These are phyloP conservation scores for Nothophoma quercina DNA, from an alignment of 2,329 filamentous ascomycete species.

Conservation along the genomic window DNA sequence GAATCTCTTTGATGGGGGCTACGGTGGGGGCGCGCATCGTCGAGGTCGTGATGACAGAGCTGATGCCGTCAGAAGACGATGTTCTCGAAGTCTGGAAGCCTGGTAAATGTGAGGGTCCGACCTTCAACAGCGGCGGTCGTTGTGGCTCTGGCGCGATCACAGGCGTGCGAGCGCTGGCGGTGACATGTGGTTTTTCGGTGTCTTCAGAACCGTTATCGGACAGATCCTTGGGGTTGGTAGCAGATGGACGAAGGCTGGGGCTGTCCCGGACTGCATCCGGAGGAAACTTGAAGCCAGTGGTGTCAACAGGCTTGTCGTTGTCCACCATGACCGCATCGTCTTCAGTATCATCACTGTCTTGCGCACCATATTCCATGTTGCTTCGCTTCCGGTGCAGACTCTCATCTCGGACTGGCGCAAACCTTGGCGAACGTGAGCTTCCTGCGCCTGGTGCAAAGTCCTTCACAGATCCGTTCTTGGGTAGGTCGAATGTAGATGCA, in stretches of 20 bases:
- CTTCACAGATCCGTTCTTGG: conserved; percentile 25
- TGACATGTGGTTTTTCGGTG: conserved; percentile 29
- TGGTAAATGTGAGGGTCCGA: conserved; percentile 58
- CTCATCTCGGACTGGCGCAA: conserved; percentile 29
- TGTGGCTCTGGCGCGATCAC: conserved; percentile 40
- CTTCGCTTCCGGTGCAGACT: conserved; percentile 28
- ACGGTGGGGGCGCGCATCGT: conserved; percentile 43
- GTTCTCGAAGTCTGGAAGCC: conserved; percentile 56
- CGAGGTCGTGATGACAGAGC: conserved; percentile 46
- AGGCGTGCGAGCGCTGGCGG: conserved; percentile 32
- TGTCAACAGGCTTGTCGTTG: conserved; percentile 29
- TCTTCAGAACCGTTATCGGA: conserved; percentile 35
- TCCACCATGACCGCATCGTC: conserved; percentile 40
- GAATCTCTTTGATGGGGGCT: conserved; percentile 42
- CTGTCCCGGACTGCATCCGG: conserved; percentile 35
- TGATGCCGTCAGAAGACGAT: conserved; percentile 56
- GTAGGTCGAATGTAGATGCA: conserved; percentile 27
- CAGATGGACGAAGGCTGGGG: conserved; percentile 30
- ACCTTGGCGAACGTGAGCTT: conserved; percentile 28
- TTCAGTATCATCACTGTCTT: conserved; percentile 44
- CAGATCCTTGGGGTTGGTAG: conserved; percentile 29
- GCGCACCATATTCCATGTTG: conserved; percentile 34
- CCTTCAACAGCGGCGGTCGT: conserved; percentile 51
- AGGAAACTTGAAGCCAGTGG: conserved; percentile 31
- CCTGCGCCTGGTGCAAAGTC: conserved; percentile 21